Conservation (phyloP, 805 yeast species). For the Wickerhamiella sergipiensis region DNA sequence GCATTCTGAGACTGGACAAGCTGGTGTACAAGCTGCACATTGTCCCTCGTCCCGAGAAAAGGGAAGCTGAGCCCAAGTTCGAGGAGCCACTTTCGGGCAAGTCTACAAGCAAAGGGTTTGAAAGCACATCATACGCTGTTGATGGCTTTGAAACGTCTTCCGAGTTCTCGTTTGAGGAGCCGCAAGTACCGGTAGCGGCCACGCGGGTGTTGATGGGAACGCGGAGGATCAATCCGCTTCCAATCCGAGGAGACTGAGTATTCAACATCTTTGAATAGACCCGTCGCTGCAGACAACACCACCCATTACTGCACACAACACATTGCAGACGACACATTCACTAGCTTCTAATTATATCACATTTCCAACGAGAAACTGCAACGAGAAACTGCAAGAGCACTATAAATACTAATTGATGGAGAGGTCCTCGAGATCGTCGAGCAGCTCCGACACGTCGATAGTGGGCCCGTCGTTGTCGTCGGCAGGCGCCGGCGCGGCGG, state of each 20-base stretch:
- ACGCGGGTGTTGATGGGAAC: background rate
- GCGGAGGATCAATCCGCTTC: background rate
- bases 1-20: background rate
- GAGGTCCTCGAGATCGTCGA: slow-evolving; percentile 68
- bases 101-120: background rate
- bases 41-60: background rate
- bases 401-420: background rate
- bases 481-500: slow-evolving; percentile 5
- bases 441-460: slow-evolving; percentile 77
- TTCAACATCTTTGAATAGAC: too few relatives aligned
- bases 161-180: background rate
- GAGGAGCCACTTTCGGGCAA: background rate
- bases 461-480: slow-evolving; percentile 66
- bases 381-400: too few relatives aligned
- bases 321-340: too few relatives aligned
- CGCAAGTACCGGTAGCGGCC: background rate
- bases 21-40: background rate
- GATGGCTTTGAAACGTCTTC: background rate
- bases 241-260: background rate
- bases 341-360: too few relatives aligned
- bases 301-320: too few relatives aligned
- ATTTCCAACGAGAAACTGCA: too few relatives aligned
- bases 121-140: background rate
- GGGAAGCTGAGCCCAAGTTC: background rate
- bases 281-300: too few relatives aligned